Evolutionary conservation across 208 protist genomes (phyloP).

Genomic region (Zelonia costaricensis): DNA sequence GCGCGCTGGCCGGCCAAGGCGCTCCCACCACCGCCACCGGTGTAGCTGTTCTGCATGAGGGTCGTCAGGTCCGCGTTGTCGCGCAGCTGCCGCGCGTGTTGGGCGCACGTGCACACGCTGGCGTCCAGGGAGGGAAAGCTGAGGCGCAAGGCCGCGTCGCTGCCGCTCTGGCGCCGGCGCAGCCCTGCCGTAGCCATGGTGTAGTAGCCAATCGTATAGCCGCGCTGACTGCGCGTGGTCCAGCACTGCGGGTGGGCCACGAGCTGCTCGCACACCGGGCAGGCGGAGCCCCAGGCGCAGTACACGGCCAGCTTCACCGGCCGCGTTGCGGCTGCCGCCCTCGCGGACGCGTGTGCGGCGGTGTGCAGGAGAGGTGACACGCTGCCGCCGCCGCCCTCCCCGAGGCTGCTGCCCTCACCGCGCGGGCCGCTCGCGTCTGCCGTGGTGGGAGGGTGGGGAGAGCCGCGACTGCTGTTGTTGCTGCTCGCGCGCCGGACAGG

Average conservation of each 20-base stretch:
- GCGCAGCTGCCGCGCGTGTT: conserved; percentile 16
- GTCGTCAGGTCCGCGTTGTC: conserved; percentile 15
- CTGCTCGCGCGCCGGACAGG: too few relatives aligned
- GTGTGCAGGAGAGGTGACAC: too few relatives aligned
- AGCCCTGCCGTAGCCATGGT: background rate
- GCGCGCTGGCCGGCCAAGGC: background rate
- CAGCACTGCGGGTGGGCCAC: conserved; percentile 49
- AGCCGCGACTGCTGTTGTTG: too few relatives aligned
- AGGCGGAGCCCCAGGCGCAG: conserved; percentile 80
- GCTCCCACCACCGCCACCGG: conserved; percentile 1
- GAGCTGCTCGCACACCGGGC: conserved; percentile 70
- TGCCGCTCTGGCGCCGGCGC: background rate
- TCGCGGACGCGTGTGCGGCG: background rate
- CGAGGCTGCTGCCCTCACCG: too few relatives aligned
- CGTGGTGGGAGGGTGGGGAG: too few relatives aligned
- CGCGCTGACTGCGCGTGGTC: conserved; percentile 26
- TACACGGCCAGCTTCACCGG: conserved; percentile 41
- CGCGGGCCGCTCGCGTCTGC: too few relatives aligned
- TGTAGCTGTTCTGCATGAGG: conserved; percentile 22
- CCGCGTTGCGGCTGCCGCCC: background rate
- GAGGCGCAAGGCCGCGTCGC: conserved; percentile 24
- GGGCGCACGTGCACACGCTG: conserved; percentile 35
- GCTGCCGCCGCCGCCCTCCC: conserved; percentile 2
- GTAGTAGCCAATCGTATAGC: conserved; percentile 24
- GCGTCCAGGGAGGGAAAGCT: conserved; percentile 61